Evolutionary conservation across 2,329 filamentous ascomycete species (phyloP).

Genomic region (Bipolaris cookei): DNA sequence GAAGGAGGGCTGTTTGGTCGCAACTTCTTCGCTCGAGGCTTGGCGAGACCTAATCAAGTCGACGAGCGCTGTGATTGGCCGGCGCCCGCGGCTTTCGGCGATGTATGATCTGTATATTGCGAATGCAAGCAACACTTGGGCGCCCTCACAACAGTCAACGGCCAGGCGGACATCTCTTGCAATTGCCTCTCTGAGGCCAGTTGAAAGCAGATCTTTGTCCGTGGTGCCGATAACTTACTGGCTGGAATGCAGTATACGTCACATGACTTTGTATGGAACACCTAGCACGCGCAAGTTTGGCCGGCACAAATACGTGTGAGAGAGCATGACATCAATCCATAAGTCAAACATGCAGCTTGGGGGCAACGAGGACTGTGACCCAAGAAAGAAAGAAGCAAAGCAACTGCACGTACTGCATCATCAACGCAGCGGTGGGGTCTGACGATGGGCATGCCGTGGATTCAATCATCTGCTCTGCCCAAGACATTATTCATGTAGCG

Average conservation of each 20-base stretch:
- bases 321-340: not conserved
- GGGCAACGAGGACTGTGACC: not conserved
- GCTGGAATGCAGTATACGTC: not conserved
- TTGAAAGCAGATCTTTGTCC: not conserved
- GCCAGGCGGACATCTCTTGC: not conserved
- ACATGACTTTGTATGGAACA: not conserved
- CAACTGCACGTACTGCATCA: not conserved
- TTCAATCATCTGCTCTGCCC: not conserved
- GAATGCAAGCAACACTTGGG: not conserved
- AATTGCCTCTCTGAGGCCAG: not conserved
- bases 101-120: slow-evolving; percentile 10
- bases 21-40: slow-evolving; percentile 27
- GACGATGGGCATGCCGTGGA: too few species aligned
- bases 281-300: not conserved
- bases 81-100: slow-evolving; percentile 2
- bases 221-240: not conserved
- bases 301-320: not conserved
- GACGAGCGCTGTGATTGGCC: slow-evolving; percentile 29
- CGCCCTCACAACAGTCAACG: not conserved
- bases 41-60: slow-evolving; percentile 22
- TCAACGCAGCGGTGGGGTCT: too few species aligned
- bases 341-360: not conserved
- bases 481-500: slow-evolving; percentile 28
- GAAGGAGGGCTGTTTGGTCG: slow-evolving; percentile 25
- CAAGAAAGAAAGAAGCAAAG: not conserved